A percentile compares a stretch with the other conserved stretches of the same genome.
These are phyloP conservation scores for Trichoderma aggressivum DNA, from an alignment of 2,329 filamentous ascomycete species.

Conservation along the genomic window DNA sequence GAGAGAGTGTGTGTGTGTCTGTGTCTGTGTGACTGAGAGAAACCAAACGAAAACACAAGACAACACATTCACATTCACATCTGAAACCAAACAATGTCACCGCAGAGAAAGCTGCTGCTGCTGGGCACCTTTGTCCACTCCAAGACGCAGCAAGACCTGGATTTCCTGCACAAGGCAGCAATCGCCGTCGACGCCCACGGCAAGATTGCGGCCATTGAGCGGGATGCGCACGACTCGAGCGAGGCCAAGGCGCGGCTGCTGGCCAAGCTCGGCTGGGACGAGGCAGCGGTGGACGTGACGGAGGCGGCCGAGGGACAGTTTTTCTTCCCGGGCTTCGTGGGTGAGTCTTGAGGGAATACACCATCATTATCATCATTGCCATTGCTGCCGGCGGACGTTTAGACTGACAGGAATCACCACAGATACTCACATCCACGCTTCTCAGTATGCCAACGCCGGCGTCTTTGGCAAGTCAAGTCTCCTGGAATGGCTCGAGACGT, in stretches of 20 bases:
- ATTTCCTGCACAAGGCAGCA: slow-evolving; percentile 49
- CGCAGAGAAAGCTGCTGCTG: slow-evolving; percentile 44
- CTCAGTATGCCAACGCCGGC: slow-evolving; percentile 91
- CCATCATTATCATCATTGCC: not conserved
- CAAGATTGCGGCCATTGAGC: slow-evolving; percentile 49
- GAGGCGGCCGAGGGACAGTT: slow-evolving; percentile 54
- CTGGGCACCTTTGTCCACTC: slow-evolving; percentile 56
- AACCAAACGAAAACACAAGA: not conserved
- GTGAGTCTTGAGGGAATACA: slow-evolving; percentile 40
- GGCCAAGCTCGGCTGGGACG: slow-evolving; percentile 44
- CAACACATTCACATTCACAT: not conserved
- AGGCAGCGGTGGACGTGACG: slow-evolving; percentile 37
- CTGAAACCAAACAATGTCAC: slow-evolving; percentile 17
- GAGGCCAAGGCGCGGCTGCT: slow-evolving; percentile 34
- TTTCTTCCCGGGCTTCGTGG: slow-evolving; percentile 82
- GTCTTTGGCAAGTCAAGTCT: slow-evolving; percentile 93
- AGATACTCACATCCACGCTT: slow-evolving; percentile 95
- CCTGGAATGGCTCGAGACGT: slow-evolving; percentile 87
- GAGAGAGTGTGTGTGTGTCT: not conserved
- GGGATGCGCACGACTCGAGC: slow-evolving; percentile 31
- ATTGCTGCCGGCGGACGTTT: too few relatives aligned
- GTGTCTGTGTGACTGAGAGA: not conserved
- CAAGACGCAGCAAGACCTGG: slow-evolving; percentile 45
- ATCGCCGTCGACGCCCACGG: slow-evolving; percentile 50
- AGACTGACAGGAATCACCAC: not conserved